These are phyloP conservation scores for Corymbia citriodora DNA, from an alignment of 441 rosid species.

Conservation along the genomic window DNA sequence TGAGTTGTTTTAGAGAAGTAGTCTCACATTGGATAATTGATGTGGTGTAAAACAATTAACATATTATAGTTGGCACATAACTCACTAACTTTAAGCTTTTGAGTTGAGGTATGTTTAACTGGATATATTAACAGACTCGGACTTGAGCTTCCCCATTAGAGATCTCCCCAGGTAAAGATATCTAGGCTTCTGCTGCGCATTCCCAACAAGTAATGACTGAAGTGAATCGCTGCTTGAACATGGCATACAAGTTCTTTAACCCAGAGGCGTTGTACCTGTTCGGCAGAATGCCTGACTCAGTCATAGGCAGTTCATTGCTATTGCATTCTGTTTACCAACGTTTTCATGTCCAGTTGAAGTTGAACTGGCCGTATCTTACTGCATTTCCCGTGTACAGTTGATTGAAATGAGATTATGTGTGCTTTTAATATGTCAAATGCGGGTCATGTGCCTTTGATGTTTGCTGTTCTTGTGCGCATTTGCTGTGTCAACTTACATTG, in stretches of 20 bases:
- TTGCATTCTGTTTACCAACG: not conserved
- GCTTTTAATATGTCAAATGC: not conserved
- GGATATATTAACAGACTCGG: no score
- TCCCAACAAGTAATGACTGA: no score
- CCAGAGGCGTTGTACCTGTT: not conserved
- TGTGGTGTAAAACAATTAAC: no score
- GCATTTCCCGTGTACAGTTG: not conserved
- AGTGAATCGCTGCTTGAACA: not conserved
- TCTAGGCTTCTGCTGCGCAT: no score
- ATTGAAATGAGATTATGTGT: not conserved
- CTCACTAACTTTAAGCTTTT: no score
- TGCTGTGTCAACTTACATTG: not conserved
- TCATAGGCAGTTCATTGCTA: no score
- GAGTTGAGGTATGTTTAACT: no score
- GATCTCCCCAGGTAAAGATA: no score
- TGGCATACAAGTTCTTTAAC: not conserved
- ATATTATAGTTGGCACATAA: no score
- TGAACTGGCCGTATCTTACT: not conserved
- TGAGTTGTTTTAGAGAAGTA: no score
- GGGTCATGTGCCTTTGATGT: not conserved
- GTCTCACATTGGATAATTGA: no score
- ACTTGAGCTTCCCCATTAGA: no score
- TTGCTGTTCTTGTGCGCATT: not conserved
- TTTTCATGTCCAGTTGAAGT: not conserved
- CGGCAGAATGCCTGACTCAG: not conserved